phyloP scores from a whole-genome alignment of 345 rosid species.

The Rhodomyrtus tomentosa region DNA sequence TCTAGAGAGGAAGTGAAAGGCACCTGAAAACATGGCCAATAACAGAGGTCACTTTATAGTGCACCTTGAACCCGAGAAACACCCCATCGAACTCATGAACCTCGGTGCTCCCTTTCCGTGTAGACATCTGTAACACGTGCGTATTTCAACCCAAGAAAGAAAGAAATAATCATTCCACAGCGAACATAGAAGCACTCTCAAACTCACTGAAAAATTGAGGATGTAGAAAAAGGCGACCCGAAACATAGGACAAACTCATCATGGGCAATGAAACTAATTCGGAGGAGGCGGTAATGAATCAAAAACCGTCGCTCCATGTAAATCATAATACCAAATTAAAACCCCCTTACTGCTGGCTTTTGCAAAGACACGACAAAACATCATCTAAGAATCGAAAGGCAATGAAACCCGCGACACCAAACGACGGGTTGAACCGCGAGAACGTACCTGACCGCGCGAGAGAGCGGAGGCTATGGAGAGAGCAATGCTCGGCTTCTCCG shows the following conservation, averaged over 20 bases:
- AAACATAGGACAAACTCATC: not conserved
- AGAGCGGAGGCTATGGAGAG: conserved; percentile 75
- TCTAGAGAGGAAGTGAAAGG: not conserved
- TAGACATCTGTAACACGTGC: conserved; percentile 43
- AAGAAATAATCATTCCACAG: not conserved
- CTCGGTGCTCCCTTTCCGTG: conserved; percentile 73
- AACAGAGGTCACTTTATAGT: conserved; percentile 74
- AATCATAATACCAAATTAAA: not conserved
- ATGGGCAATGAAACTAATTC: not conserved
- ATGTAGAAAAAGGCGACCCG: not conserved
- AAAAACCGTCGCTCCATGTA: not conserved
- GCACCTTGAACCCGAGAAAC: conserved; percentile 49
- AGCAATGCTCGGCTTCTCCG: conserved; percentile 98
- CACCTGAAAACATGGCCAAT: conserved; percentile 96
- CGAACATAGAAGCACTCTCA: not conserved
- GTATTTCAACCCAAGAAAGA: not conserved
- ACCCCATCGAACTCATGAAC: conserved; percentile 76
- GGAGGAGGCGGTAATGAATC: not conserved
- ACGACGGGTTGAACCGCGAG: not conserved
- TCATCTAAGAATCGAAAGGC: not conserved
- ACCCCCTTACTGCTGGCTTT: not conserved
- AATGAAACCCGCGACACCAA: not conserved
- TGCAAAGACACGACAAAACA: not conserved
- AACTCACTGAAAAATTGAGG: not conserved
- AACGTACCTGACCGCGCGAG: conserved; percentile 54